These are phyloP conservation scores for Niveomyces coronatus DNA, from an alignment of 2,329 filamentous ascomycete genomes.

Conservation along the genomic window DNA sequence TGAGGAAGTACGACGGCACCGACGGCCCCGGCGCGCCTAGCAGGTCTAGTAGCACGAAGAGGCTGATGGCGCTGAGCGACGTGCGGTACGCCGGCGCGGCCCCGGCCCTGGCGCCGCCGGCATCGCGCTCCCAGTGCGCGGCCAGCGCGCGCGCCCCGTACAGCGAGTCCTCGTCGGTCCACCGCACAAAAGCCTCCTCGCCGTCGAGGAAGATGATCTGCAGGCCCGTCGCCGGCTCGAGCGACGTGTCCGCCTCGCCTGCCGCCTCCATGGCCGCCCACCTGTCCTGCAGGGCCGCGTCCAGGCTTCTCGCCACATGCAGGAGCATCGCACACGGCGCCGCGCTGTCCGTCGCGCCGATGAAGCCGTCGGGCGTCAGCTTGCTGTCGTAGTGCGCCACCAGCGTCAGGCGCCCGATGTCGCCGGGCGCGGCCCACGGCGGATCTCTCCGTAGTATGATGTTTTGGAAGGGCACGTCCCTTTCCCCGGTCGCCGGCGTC, in stretches of 20 bases:
- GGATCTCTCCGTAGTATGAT: conserved; percentile 81
- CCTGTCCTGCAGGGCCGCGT: conserved; percentile 67
- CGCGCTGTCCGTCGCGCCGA: conserved; percentile 88
- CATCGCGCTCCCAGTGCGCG: conserved; percentile 63
- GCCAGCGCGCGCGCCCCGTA: conserved; percentile 84
- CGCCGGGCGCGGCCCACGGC: conserved; percentile 63
- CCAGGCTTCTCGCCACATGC: conserved; percentile 72
- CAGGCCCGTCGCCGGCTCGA: conserved; percentile 71
- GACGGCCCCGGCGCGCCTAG: conserved; percentile 59
- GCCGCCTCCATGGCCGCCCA: conserved; percentile 63
- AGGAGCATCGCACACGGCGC: conserved; percentile 91
- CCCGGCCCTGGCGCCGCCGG: conserved; percentile 65
- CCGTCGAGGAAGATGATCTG: conserved; percentile 88
- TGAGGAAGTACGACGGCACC: conserved; percentile 78
- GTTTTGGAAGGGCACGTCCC: conserved; percentile 73
- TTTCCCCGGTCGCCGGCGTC: conserved; percentile 64
- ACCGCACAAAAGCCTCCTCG: conserved; percentile 79
- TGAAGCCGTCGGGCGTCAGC: conserved; percentile 69
- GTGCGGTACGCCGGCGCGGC: conserved; percentile 65
- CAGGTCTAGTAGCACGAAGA: conserved; percentile 88
- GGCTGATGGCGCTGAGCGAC: conserved; percentile 65
- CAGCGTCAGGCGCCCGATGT: conserved; percentile 72
- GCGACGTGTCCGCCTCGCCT: conserved; percentile 38
- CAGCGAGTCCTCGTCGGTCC: conserved; percentile 73
- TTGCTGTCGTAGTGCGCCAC: conserved; percentile 94